These are phyloP conservation scores for Boletus edulis DNA, from an alignment of 768 basidiomycete species.

Conservation along the genomic window DNA sequence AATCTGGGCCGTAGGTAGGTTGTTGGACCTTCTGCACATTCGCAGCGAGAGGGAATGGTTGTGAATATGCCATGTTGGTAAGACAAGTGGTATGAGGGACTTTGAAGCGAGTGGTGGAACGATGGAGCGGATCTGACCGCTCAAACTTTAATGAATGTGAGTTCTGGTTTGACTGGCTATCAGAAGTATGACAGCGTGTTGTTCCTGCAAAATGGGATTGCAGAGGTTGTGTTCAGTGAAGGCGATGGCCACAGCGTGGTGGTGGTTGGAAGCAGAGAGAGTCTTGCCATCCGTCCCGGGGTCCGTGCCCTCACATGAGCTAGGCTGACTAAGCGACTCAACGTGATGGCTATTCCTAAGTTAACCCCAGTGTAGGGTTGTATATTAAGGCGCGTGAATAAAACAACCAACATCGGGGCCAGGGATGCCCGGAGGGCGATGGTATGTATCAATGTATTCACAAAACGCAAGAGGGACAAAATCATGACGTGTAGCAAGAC, in stretches of 20 bases:
- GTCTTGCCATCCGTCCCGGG: constrained; percentile 1
- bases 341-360: no score
- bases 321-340: constrained; percentile 21
- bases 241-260: constrained; percentile 19
- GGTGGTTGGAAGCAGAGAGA: constrained; percentile 22
- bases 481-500: constrained; percentile 13
- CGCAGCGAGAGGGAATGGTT: constrained; percentile 78
- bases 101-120: constrained; percentile 17
- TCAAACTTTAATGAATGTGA: constrained; percentile 26
- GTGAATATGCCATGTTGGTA: constrained; percentile 58
- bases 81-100: constrained; percentile 12
- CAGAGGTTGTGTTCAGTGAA: neutral
- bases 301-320: constrained; percentile 14
- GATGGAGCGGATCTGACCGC: constrained; percentile 11
- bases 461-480: constrained; percentile 11
- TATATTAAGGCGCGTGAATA: no score
- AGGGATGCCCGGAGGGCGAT: no score
- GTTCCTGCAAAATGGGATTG: constrained; percentile 10
- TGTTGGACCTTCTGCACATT: constrained; percentile 47
- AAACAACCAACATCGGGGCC: no score
- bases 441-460: no score
- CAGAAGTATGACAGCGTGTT: constrained; percentile 9
- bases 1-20: constrained; percentile 73
- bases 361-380: no score
- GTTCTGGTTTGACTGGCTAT: constrained; percentile 19